Evolutionary conservation across 108 stramenopile genomes (phyloP), one percentile per base, ranked within the genome.

Genomic region (Phaeodactylum tricornutum): DNA sequence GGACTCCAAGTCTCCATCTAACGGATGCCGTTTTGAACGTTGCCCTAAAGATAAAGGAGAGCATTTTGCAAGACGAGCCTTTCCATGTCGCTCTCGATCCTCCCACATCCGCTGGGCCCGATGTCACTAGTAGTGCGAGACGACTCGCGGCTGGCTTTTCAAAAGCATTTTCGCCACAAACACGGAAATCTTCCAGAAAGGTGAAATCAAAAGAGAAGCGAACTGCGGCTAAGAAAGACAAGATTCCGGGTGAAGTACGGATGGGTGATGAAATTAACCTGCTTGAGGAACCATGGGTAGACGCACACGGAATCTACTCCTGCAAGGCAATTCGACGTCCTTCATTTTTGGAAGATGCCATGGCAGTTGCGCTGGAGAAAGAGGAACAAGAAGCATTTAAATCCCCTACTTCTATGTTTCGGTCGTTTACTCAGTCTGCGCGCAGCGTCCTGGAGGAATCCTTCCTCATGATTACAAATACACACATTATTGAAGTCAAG

Each of bases 231-330:
- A 43, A 43, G 27, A 59, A 36, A 44, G 44, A 64, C 25, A 44
- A 50, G 35, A 44, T 36, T 15, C 29, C 60, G 17, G 53, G 55
- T 17, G 64, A 79, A 12, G 32, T 89, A 21, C 64, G 64, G 2
- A 84, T 86, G 61, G 88, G 88, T 50, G 82, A 86, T 42, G 88
- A 86, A 60, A 86, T 91, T 24, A 75, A 85, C 53, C 64, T 91
- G 39, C 65, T 84, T 11, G 76, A 84, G 34, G 72, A 78, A 29
- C 88, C 88, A 11, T 91, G 81, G 81, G 84, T 81, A 23, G 72
- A 77, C 31, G 80, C 79, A 34, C 66, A 77, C 25, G 88, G 88
- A 24, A 74, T 91, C 38, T 91, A 84, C 41, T 79, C 81, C 28
- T 86, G 84, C 45, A 91, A 91, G 52, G 75, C 84, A 2, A 76